Percentiles rank a stretch among this genome's conserved stretches.
phyloP scores from a whole-genome alignment of 2,329 filamentous ascomycete genomes.

The Botryosphaeria dothidea region DNA sequence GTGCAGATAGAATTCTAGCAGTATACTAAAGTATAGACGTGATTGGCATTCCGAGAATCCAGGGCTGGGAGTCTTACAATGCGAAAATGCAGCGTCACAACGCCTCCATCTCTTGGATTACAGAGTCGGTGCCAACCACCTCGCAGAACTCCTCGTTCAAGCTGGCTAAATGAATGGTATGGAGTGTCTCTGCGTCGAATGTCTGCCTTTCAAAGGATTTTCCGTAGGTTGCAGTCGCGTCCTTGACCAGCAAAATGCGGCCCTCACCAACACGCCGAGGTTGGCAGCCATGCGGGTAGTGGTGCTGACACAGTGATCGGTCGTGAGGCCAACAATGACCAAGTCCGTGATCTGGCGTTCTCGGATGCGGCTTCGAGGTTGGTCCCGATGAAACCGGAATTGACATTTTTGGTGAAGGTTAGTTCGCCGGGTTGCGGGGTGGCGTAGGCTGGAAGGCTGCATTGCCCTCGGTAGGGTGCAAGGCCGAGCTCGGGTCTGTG shows the following conservation, averaged over 20 bases:
- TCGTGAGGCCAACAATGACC: background rate
- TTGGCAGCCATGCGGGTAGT: conserved; percentile 5
- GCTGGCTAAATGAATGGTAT: background rate
- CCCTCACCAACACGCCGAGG: background rate
- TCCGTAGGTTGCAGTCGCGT: background rate
- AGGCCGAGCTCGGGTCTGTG: background rate
- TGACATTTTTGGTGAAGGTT: background rate
- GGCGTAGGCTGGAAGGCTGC: conserved; percentile 7
- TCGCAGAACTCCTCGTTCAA: conserved; percentile 4
- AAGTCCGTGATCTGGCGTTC: background rate
- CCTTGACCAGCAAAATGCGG: background rate
- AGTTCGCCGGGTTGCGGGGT: background rate
- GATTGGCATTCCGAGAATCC: too few species aligned
- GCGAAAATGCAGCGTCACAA: too few species aligned
- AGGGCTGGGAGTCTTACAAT: too few species aligned
- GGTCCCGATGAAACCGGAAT: conserved; percentile 10
- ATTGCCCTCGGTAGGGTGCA: background rate
- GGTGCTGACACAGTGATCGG: conserved; percentile 11
- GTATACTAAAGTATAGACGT: too few species aligned
- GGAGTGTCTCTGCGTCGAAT: background rate
- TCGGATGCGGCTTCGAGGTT: background rate
- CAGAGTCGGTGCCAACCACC: background rate
- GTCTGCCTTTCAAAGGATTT: background rate
- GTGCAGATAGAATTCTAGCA: too few species aligned
- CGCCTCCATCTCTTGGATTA: background rate